Base-by-base conservation (phyloP, 805 yeast genomes). In the Kodamaea nitidulidarum region DNA sequence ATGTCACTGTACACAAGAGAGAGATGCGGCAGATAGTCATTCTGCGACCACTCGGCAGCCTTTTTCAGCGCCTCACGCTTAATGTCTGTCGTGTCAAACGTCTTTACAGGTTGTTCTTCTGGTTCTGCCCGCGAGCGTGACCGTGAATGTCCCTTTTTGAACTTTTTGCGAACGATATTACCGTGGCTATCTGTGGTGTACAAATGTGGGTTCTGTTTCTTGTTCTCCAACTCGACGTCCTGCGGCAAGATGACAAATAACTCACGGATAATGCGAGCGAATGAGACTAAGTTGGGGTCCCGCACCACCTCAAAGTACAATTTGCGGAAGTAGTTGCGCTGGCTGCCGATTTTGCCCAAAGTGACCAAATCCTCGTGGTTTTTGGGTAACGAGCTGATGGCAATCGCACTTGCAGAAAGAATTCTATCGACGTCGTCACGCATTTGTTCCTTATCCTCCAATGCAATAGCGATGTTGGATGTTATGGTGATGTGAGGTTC, bases 401-500 rank as follows among this genome's bases (percentile, higher is more conserved):
- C 88, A 3, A 80, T 81, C 9, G 71, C 58, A 40, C 84, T 66
- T 38, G 80, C 70, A 20, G 73, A 76, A 14, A 84, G 65, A 7
- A 82, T 75, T 22, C 70, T 66, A 44, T 75, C 75, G 1, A 79
- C 82, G 42, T 81, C 86, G 10, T 75, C 75, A 30, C 71, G 70
- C 9, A 71, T 64, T 17, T 66, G 58, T 9, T 45, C 55, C 12
- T 58, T 45, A 34, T 64, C 60, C 7, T 55, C 58, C 43, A 63
- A 45, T 41, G 67, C 60, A 18, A 81, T 62, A 1, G 58, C 63
- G 22, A 85, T 63, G 41, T 76, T 73, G n/a, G 87, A 71, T 2
- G 88, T 78, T 18, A 85, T 69, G 1, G 95, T 86, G 25, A 86
- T 70, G 54, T 85, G 95, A 3, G 95, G 95, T 45, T 77, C 84